Percentiles rank a stretch among this genome's conserved stretches.
Conservation (phyloP, 805 yeast genomes). For the Kodamaea restingae region DNA sequence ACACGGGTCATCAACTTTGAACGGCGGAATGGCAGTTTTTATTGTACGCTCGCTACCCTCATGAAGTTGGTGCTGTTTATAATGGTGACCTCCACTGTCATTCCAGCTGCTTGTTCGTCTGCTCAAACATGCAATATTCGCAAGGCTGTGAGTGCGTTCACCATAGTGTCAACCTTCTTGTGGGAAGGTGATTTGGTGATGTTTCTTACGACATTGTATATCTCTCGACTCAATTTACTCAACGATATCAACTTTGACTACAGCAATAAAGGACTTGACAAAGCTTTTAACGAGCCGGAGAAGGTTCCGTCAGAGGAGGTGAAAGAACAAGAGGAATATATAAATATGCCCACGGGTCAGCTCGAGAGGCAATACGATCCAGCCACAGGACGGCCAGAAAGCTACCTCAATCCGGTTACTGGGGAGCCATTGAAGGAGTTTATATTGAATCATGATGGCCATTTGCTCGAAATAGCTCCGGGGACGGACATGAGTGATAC, state of each 20-base stretch:
- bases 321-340: too few relatives aligned
- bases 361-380: background rate
- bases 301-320: background rate
- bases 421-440: conserved; percentile 25
- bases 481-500: conserved; percentile 19
- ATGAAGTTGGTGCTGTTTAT: conserved; percentile 35
- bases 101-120: conserved; percentile 23
- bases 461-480: conserved; percentile 24
- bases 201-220: conserved; percentile 37
- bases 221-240: conserved; percentile 31
- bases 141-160: conserved; percentile 33
- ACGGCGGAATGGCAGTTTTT: conserved; percentile 37
- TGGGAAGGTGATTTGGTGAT: conserved; percentile 37
- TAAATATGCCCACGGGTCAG: too few relatives aligned
- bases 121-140: conserved; percentile 26
- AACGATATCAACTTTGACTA: conserved; percentile 32
- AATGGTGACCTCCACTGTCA: conserved; percentile 23
- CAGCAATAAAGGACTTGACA: conserved; percentile 14
- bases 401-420: conserved; percentile 6
- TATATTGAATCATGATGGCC: conserved; percentile 27
- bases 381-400: background rate
- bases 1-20: conserved; percentile 37
- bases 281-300: conserved; percentile 8
- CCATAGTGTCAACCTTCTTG: conserved; percentile 34
- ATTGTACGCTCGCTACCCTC: conserved; percentile 31